Evolutionary conservation across 345 rosid genomes (phyloP).

Genomic region (Lepidium aucheri): DNA sequence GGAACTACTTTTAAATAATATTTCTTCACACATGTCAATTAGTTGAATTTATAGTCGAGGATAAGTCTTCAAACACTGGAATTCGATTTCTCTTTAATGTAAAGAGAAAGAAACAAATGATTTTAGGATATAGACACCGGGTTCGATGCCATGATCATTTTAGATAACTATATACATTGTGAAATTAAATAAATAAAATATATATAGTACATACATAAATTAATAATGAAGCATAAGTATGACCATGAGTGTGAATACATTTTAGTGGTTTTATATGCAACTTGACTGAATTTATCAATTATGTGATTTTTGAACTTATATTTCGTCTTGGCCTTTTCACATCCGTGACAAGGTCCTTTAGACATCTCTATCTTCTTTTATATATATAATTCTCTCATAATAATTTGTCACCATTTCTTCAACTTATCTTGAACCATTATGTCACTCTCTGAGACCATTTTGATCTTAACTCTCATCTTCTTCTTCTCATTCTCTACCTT

Average conservation of each 20-base stretch:
- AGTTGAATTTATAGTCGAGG: no score
- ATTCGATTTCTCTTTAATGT: no score
- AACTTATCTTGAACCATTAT: constrained; percentile 1
- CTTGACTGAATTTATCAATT: not conserved
- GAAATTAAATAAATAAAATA: no score
- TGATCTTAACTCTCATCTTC: constrained; percentile 12
- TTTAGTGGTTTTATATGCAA: constrained; percentile 13
- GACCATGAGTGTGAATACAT: not conserved
- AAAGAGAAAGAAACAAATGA: no score
- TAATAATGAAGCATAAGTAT: no score
- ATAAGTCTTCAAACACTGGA: no score
- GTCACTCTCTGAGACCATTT: constrained; percentile 15
- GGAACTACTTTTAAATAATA: not conserved
- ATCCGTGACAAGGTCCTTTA: constrained; percentile 19
- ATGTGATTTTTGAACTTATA: not conserved
- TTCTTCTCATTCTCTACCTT: constrained; percentile 8
- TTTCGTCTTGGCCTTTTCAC: constrained; percentile 23
- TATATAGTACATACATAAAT: no score
- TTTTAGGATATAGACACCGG: no score
- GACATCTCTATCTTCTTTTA: not conserved
- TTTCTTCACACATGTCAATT: no score
- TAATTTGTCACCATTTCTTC: constrained; percentile 9
- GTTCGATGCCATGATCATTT: no score
- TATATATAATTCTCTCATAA: not conserved
- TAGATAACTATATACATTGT: no score